These are phyloP conservation scores for Cryptococcus floricola DNA, from an alignment of 1,284 basidiomycete species.

Conservation along the genomic window DNA sequence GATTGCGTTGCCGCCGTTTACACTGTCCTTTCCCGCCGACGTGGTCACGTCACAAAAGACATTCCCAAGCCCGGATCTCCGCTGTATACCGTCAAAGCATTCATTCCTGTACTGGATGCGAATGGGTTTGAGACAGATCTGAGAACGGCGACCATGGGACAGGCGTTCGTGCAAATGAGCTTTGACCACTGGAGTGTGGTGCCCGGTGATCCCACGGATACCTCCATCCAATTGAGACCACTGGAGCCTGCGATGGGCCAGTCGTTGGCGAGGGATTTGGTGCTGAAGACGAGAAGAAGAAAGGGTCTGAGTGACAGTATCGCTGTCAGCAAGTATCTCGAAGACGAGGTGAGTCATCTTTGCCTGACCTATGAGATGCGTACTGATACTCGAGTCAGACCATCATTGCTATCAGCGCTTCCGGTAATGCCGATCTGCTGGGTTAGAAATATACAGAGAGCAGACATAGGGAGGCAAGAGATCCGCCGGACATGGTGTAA, in stretches of 20 bases:
- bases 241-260: slow-evolving; percentile 96
- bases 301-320: slow-evolving; percentile 93
- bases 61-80: slow-evolving; percentile 96
- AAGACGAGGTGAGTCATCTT: slow-evolving; percentile 63
- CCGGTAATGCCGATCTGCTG: slow-evolving; percentile 81
- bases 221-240: slow-evolving; percentile 87
- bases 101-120: slow-evolving; percentile 96
- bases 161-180: slow-evolving; percentile 92
- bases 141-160: slow-evolving; percentile 92
- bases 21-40: slow-evolving; percentile 89
- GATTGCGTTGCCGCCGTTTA: slow-evolving; percentile 98
- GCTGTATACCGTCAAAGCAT: slow-evolving; percentile 92
- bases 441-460: slow-evolving; percentile 47
- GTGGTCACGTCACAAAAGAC: slow-evolving; percentile 97
- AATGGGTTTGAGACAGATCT: slow-evolving; percentile 99
- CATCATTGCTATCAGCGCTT: slow-evolving; percentile 74
- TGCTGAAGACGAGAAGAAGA: slow-evolving; percentile 90
- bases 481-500: neutral
- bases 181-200: slow-evolving; percentile 99
- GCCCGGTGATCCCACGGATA: slow-evolving; percentile 97
- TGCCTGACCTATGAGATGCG: neutral
- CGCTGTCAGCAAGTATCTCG: slow-evolving; percentile 87
- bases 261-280: slow-evolving; percentile 83
- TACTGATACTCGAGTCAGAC: slow-evolving; percentile 18
- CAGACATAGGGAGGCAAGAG: neutral